Conservation (phyloP, 1,284 basidiomycete species). For the Sporisorium scitamineum region DNA sequence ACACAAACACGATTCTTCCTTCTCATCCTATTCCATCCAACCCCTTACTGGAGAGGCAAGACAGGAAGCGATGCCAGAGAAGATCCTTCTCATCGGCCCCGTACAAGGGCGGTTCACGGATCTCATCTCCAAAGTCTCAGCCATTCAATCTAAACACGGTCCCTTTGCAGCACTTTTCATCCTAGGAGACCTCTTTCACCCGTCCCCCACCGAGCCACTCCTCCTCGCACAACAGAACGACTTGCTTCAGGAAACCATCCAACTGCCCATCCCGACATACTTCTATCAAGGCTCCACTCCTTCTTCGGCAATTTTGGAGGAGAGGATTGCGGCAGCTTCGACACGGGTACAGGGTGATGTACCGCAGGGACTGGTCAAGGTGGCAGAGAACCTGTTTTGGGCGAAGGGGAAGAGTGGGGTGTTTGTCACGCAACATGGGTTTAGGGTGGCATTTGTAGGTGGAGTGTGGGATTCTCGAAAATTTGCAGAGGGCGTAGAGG, state of each 20-base stretch:
- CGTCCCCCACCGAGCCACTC: conserved; percentile 57
- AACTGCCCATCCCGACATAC: conserved; percentile 89
- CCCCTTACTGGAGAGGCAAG: no score
- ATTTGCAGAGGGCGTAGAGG: conserved; percentile 18
- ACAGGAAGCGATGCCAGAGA: conserved; percentile 44
- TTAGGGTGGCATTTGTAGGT: conserved; percentile 55
- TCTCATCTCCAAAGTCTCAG: conserved; percentile 82
- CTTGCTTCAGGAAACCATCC: conserved; percentile 76
- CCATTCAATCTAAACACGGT: conserved; percentile 92
- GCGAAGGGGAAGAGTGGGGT: conserved; percentile 54
- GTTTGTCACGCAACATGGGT: conserved; percentile 15
- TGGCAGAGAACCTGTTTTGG: conserved; percentile 54
- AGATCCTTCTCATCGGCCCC: conserved; percentile 86
- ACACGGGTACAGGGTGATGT: not conserved
- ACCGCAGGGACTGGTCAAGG: conserved; percentile 10
- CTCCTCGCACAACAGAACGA: conserved; percentile 74
- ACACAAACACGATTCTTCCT: not conserved
- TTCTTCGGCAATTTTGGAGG: conserved; percentile 4
- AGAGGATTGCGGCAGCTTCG: conserved; percentile 10
- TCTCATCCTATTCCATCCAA: not conserved
- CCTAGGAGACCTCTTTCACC: conserved; percentile 88
- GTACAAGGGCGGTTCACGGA: conserved; percentile 80
- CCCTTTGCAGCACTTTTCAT: conserved; percentile 91
- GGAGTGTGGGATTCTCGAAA: conserved; percentile 36
- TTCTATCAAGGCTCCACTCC: conserved; percentile 82